These are phyloP conservation scores for Pythium oligandrum DNA, from an alignment of 352 stramenopile genomes.

Conservation along the genomic window DNA sequence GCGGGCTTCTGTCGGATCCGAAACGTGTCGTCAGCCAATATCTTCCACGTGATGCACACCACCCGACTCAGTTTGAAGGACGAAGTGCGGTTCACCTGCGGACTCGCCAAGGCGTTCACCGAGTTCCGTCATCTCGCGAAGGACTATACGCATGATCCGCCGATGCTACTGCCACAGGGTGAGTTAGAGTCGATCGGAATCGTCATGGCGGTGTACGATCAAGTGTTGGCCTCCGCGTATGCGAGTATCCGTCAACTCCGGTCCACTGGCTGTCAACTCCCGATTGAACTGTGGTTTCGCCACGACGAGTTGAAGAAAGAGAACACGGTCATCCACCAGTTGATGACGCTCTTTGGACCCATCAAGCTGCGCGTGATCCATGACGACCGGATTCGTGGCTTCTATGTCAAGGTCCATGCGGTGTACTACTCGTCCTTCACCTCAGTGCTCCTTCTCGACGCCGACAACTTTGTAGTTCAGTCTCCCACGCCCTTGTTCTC, in stretches of 20 bases:
- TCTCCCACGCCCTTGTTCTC: slow-evolving; percentile 24
- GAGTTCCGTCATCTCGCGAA: slow-evolving; percentile 40
- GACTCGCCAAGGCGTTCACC: slow-evolving; percentile 51
- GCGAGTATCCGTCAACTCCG: slow-evolving; percentile 23
- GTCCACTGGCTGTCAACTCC: slow-evolving; percentile 17
- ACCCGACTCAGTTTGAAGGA: slow-evolving; percentile 59
- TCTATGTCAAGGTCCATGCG: slow-evolving; percentile 29
- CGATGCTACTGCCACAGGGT: slow-evolving; percentile 17
- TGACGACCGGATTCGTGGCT: slow-evolving; percentile 16
- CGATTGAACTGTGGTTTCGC: slow-evolving; percentile 28
- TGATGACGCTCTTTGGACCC: slow-evolving; percentile 17
- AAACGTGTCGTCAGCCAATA: slow-evolving; percentile 41
- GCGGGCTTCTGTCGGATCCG: slow-evolving; percentile 59
- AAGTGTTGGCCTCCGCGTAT: slow-evolving; percentile 19
- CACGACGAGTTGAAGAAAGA: slow-evolving; percentile 18
- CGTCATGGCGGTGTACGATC: slow-evolving; percentile 30
- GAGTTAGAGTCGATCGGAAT: slow-evolving; percentile 12
- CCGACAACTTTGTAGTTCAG: slow-evolving; percentile 27
- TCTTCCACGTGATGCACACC: slow-evolving; percentile 63
- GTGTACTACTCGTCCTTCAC: slow-evolving; percentile 31
- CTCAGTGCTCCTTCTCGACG: slow-evolving; percentile 26
- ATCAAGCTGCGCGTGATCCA: slow-evolving; percentile 22
- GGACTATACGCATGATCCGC: slow-evolving; percentile 54
- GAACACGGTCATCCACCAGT: slow-evolving; percentile 16
- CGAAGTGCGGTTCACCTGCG: slow-evolving; percentile 63